Evolutionary conservation across 352 stramenopile genomes (phyloP), one percentile per base, ranked within the genome.

Genomic region (Globisporangium parvum): DNA sequence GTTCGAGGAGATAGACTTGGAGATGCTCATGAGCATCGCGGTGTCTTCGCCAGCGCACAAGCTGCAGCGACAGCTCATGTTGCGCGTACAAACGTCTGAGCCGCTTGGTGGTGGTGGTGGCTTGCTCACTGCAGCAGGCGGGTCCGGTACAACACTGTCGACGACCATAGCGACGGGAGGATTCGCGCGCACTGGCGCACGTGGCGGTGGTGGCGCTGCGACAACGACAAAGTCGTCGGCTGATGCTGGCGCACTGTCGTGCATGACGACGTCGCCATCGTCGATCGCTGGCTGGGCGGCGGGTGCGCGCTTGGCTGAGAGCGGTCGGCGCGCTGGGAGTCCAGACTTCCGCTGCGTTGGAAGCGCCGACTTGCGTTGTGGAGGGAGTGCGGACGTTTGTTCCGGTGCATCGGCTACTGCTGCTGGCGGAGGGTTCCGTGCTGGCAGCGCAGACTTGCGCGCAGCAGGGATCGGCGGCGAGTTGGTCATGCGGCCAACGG

Each of bases 51-150:
- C 81, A 20, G 77, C 70, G 63, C 85, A 95, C 54, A 93, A 75
- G 46, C 65, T 75, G 69, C 85, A 95, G 55, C 58, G 87, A 73
- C 85, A 95, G 64, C 74, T 95, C 77, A 91, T 90, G 63, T 86
- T 93, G 56, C 85, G 83, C 39, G 91, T 70, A 40, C 85, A 95
- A 69, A 83, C 87, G 41, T 89, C 78, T 24, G 66, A 68, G 75
- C 86, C 87, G 75, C 86, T 87, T 24, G 37, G 60, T 41, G 39
- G 39, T 3, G 39, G 14, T 15, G 39, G 39, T 3, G 15, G 39
- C 9, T 44, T 44, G 39, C 15, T 44, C 39, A n/a, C 39, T 9
- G 18, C 39, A 44, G 39, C 39, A 20, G 39, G 12, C 18, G 47
- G 47, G 17, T 6, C 47, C 26, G n/a, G 5, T 18, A 23, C 28